Evolutionary conservation across 345 rosid genomes (phyloP).

Genomic region (Salix purpurea): DNA sequence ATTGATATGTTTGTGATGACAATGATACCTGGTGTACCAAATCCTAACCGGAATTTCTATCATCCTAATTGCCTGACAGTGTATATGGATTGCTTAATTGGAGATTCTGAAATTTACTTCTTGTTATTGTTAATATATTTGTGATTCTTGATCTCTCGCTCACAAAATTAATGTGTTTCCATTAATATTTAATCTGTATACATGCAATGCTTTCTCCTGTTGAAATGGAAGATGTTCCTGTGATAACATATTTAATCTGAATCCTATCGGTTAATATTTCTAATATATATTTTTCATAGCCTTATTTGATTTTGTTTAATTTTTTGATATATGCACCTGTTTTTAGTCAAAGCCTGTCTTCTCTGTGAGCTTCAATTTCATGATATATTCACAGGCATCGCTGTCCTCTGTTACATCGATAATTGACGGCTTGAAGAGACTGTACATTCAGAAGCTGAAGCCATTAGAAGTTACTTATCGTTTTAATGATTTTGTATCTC

Average conservation of each 20-base stretch:
- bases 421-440: conserved; percentile 82
- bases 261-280: background rate
- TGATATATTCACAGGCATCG: conserved; percentile 43
- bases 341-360: background rate
- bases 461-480: conserved; percentile 83
- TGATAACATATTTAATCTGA: background rate
- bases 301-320: background rate
- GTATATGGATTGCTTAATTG: background rate
- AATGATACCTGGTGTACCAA: background rate
- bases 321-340: background rate
- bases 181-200: background rate
- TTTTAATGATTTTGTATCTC: conserved; percentile 93
- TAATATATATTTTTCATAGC: background rate
- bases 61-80: background rate
- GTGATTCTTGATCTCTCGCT: background rate
- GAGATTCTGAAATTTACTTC: background rate
- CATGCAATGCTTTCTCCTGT: background rate
- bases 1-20: background rate
- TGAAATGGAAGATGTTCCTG: background rate
- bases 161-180: background rate
- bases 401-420: conserved; percentile 85
- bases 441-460: conserved; percentile 83
- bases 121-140: background rate
- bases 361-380: background rate
- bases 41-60: background rate